A percentile compares a stretch with the other conserved stretches of the same genome.
These are phyloP conservation scores for Pseudodiploospora longispora DNA, from an alignment of 2,329 filamentous ascomycete genomes.

Conservation along the genomic window DNA sequence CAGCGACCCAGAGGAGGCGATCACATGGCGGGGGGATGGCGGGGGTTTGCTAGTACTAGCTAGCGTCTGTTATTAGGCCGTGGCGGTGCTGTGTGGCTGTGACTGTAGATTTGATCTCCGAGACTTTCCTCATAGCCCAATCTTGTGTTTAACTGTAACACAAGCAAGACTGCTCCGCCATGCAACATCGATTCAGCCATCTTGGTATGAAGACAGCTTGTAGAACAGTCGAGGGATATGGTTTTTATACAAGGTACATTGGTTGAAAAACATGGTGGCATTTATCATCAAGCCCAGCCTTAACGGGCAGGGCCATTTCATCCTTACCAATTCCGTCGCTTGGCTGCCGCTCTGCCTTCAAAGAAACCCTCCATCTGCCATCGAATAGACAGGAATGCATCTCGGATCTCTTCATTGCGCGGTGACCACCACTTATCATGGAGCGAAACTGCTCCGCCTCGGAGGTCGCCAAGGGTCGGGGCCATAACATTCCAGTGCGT, in stretches of 20 bases:
- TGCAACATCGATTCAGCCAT: no score
- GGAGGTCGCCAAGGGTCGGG: neutral
- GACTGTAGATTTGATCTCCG: constrained; percentile 5
- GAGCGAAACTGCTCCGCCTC: neutral
- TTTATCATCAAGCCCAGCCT: no score
- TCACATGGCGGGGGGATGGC: constrained; percentile 21
- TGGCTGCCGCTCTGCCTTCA: neutral
- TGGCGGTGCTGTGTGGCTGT: constrained; percentile 9
- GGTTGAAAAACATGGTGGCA: no score
- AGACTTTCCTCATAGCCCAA: neutral
- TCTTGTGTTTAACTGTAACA: no score
- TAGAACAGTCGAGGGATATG: no score
- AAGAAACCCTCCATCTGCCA: neutral
- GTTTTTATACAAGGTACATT: no score
- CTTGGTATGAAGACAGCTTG: no score
- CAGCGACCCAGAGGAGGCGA: constrained; percentile 14
- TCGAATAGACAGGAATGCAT: neutral
- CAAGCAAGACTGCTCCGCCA: no score
- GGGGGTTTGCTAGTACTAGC: constrained; percentile 2
- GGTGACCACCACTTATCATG: neutral
- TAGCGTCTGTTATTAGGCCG: constrained; percentile 6
- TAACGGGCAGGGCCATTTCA: no score
- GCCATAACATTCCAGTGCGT: neutral
- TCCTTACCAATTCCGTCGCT: no score
- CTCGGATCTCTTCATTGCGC: neutral